Percentiles rank a stretch among this genome's conserved stretches.
phyloP scores from a whole-genome alignment of 2,329 filamentous ascomycete genomes.

The Calonectria henricotiae region DNA sequence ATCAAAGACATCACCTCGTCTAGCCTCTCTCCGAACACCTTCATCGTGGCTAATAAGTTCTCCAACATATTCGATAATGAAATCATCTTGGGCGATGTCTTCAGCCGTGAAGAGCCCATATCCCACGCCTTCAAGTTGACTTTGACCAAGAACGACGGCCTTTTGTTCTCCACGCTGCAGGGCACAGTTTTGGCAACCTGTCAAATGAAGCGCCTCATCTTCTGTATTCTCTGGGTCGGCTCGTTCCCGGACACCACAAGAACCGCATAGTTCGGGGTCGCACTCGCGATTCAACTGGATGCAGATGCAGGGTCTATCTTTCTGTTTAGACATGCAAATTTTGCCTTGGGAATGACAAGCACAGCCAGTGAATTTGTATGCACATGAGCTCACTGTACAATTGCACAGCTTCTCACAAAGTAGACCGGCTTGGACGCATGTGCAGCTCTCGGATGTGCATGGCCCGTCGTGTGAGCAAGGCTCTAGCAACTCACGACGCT shows the following conservation, averaged over 20 bases:
- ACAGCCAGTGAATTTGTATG: conserved; percentile 78
- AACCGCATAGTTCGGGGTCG: conserved; percentile 81
- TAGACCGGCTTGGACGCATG: conserved; percentile 74
- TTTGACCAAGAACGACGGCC: conserved; percentile 79
- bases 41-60: conserved; percentile 82
- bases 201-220: conserved; percentile 70
- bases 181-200: conserved; percentile 80
- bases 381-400: conserved; percentile 73
- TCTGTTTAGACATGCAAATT: conserved; percentile 71
- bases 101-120: conserved; percentile 84
- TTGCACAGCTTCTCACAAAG: conserved; percentile 83
- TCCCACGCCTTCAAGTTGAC: conserved; percentile 78
- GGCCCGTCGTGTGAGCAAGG: conserved; percentile 81
- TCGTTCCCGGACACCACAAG: conserved; percentile 79
- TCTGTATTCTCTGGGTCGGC: conserved; percentile 79
- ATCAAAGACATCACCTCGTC: conserved; percentile 74
- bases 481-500: conserved; percentile 72
- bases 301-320: conserved; percentile 79
- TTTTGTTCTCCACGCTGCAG: conserved; percentile 80
- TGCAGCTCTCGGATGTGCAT: conserved; percentile 74
- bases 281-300: conserved; percentile 83
- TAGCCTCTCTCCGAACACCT: conserved; percentile 77
- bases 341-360: conserved; percentile 75
- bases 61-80: conserved; percentile 85
- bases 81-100: conserved; percentile 78